phyloP scores from a whole-genome alignment of 1,139 yeast genomes.

The Pneumocystis murina region DNA sequence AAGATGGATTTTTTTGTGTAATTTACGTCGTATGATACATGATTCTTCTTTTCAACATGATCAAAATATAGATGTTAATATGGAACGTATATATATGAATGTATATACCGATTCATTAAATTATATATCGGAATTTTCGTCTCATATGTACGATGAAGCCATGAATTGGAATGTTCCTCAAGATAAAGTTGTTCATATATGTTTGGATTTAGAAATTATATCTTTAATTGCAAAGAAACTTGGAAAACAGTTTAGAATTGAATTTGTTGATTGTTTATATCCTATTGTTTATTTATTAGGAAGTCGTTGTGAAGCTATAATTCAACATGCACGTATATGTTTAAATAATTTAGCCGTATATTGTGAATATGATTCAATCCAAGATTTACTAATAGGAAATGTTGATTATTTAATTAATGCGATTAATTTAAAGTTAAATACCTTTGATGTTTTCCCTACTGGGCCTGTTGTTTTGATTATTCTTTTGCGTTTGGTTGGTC shows the following conservation, averaged over 20 bases:
- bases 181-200: not conserved
- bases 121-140: not conserved
- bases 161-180: not conserved
- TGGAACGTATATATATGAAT: not conserved
- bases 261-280: not conserved
- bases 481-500: slow-evolving; percentile 54
- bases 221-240: not conserved
- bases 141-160: not conserved
- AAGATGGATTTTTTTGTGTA: not conserved
- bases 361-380: slow-evolving; percentile 45
- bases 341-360: not conserved
- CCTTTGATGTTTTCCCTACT: slow-evolving; percentile 57
- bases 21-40: not conserved
- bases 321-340: not conserved
- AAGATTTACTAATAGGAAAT: slow-evolving; percentile 44
- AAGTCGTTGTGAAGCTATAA: not conserved
- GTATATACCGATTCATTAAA: not conserved
- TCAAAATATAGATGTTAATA: not conserved
- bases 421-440: slow-evolving; percentile 49
- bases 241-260: not conserved
- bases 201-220: not conserved
- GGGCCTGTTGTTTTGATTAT: slow-evolving; percentile 57
- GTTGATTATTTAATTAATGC: slow-evolving; percentile 71
- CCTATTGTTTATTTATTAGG: not conserved
- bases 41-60: not conserved